Conservation (phyloP, 805 yeast genomes). For the Saturnispora quitensis region DNA sequence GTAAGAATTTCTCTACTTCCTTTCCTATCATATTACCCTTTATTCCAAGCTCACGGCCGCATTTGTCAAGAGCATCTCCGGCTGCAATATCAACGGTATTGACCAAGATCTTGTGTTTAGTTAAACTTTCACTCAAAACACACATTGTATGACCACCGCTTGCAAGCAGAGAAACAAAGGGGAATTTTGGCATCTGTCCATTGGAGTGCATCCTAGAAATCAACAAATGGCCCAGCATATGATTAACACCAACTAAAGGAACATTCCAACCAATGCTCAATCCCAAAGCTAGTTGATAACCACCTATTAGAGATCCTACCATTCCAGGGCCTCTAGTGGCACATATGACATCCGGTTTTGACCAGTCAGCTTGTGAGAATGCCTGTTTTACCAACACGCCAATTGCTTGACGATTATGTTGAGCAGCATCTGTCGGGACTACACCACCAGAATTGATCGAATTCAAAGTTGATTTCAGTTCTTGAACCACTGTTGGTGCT, state of each 20-base stretch:
- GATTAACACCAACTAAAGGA: conserved; percentile 87
- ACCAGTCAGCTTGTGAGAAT: conserved; percentile 30
- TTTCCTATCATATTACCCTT: conserved; percentile 79
- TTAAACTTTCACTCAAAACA: conserved; percentile 52
- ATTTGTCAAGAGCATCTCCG: conserved; percentile 90
- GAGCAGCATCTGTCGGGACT: conserved; percentile 74
- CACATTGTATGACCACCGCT: conserved; percentile 95
- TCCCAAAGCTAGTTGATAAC: conserved; percentile 81
- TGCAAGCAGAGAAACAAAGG: conserved; percentile 68
- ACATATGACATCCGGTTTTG: conserved; percentile 63
- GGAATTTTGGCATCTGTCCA: conserved; percentile 42
- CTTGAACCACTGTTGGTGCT: conserved; percentile 45
- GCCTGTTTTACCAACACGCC: conserved; percentile 42
- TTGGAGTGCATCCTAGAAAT: conserved; percentile 45
- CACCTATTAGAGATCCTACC: conserved; percentile 80
- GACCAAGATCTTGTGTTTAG: conserved; percentile 62
- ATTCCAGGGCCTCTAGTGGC: conserved; percentile 97
- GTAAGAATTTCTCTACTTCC: conserved; percentile 57
- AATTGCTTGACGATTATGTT: conserved; percentile 59
- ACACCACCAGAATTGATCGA: conserved; percentile 72
- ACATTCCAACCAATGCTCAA: conserved; percentile 64
- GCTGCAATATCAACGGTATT: conserved; percentile 82
- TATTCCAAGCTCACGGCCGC: conserved; percentile 78
- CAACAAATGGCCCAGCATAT: conserved; percentile 88
- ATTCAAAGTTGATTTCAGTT: conserved; percentile 56